phyloP scores from a whole-genome alignment of 306 rosid species.

The Pterocarpus santalinus region DNA sequence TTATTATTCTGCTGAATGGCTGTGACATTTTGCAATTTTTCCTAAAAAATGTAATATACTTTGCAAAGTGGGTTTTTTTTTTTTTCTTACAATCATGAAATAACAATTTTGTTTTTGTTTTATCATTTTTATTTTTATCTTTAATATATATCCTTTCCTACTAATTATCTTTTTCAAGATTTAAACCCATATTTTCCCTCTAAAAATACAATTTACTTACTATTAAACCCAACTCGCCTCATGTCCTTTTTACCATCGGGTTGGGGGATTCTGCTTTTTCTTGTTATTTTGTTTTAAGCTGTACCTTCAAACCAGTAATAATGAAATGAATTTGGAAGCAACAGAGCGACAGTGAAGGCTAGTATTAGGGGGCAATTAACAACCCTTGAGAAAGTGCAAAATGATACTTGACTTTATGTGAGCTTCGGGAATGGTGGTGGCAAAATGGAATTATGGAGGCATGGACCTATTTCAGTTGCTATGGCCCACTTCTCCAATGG shows the following conservation, averaged over 20 bases:
- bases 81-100: too few species aligned
- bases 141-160: too few species aligned
- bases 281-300: neutral
- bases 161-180: too few species aligned
- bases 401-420: conserved; percentile 45
- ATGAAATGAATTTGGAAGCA: conserved; percentile 28
- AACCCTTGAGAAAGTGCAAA: conserved; percentile 35
- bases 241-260: too few species aligned
- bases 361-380: conserved; percentile 30
- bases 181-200: too few species aligned
- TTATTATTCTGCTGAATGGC: conserved; percentile 23
- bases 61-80: too few species aligned
- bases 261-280: neutral
- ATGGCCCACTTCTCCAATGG: conserved; percentile 52
- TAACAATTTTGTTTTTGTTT: too few species aligned
- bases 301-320: conserved; percentile 3
- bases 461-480: conserved; percentile 42
- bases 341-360: conserved; percentile 5
- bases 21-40: neutral
- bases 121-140: too few species aligned
- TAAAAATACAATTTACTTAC: too few species aligned
- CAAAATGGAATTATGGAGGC: conserved; percentile 48
- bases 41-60: too few species aligned
- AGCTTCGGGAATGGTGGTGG: conserved; percentile 51
- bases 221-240: too few species aligned